Conservation (phyloP, 768 basidiomycete genomes). For the Suillus placidus region DNA sequence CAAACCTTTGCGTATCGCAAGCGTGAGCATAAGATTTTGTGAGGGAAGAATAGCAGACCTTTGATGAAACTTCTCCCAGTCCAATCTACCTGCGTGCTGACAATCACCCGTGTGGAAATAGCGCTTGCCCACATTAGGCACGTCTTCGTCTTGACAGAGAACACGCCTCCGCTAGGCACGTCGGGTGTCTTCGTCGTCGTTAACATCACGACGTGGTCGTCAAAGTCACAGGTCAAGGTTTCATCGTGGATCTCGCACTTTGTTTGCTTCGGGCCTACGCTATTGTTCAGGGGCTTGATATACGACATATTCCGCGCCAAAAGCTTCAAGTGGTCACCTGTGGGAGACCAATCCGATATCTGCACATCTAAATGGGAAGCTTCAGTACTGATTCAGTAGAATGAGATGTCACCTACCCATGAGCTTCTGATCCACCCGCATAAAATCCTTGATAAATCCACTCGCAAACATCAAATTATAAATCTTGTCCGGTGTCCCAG, state of each 20-base stretch:
- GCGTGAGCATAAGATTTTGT: not conserved
- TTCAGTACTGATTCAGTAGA: not conserved
- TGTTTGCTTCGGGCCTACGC: slow-evolving; percentile 91
- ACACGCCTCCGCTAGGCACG: slow-evolving; percentile 91
- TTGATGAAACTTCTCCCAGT: slow-evolving; percentile 96
- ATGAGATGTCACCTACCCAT: slow-evolving; percentile 57
- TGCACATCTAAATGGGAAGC: slow-evolving; percentile 70
- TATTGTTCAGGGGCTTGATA: slow-evolving; percentile 88
- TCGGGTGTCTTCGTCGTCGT: slow-evolving; percentile 94
- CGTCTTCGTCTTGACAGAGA: slow-evolving; percentile 91
- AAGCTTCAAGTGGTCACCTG: slow-evolving; percentile 59
- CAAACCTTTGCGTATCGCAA: slow-evolving; percentile 59
- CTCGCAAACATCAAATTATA: slow-evolving; percentile 96
- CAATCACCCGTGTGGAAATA: slow-evolving; percentile 74
- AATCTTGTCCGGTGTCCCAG: slow-evolving; percentile 92
- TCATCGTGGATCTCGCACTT: slow-evolving; percentile 96
- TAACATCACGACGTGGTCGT: slow-evolving; percentile 77
- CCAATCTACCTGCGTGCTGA: slow-evolving; percentile 95
- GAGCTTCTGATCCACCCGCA: slow-evolving; percentile 87
- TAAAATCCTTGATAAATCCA: slow-evolving; percentile 93
- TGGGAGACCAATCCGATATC: slow-evolving; percentile 92
- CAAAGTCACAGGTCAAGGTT: slow-evolving; percentile 75
- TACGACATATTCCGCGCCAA: slow-evolving; percentile 89
- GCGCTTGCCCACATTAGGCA: slow-evolving; percentile 93
- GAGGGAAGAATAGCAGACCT: slow-evolving; percentile 47